Conservation (phyloP, 164 flowering plant species). For the Brasenia schreberi region DNA sequence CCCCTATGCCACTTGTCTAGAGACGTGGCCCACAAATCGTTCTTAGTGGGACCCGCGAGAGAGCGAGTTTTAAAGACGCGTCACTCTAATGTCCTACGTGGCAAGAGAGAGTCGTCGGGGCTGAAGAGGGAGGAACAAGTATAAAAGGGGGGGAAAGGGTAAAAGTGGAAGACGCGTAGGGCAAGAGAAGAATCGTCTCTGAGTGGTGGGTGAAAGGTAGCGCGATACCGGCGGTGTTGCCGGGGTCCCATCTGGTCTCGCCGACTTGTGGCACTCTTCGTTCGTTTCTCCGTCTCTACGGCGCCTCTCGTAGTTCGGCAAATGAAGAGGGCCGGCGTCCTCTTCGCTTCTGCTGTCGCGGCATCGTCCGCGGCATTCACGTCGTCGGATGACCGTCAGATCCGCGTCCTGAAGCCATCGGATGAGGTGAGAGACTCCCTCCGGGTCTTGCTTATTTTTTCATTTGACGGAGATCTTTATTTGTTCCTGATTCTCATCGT, state of each 20-base stretch:
- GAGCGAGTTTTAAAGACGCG: neutral
- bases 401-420: conserved; percentile 1
- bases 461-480: neutral
- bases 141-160: neutral
- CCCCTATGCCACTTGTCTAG: too few species aligned
- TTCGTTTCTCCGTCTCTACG: neutral
- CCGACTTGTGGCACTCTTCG: neutral
- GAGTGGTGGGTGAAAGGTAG: too few species aligned
- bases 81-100: neutral
- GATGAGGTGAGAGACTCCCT: conserved; percentile 4
- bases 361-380: conserved; percentile 37
- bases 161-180: neutral
- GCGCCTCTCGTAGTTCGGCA: neutral
- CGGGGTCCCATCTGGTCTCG: neutral
- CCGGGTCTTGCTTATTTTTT: neutral
- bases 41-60: neutral
- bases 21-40: neutral
- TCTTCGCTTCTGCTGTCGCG: conserved; percentile 32
- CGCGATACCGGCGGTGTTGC: neutral
- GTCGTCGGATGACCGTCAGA: conserved; percentile 16
- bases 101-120: neutral
- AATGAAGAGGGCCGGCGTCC: conserved; percentile 32
- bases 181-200: too few species aligned
- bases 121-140: neutral
- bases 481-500: neutral